Base-by-base conservation (phyloP, 495 filamentous ascomycete genomes). In the Xylaria cubensis region DNA sequence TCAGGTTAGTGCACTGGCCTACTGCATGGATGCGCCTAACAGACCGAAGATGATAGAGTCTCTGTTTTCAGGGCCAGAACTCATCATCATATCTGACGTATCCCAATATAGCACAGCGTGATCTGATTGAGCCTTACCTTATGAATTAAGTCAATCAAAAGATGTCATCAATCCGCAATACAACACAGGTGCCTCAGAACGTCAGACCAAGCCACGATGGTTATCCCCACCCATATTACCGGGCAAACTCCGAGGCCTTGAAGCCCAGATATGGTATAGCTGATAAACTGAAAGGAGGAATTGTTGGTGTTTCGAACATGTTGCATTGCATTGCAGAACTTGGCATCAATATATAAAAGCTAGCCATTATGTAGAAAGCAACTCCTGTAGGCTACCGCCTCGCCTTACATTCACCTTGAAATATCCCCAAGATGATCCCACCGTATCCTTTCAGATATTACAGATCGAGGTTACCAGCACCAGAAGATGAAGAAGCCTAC, bases 311-410 rank as follows among this genome's bases (percentile, higher is more conserved):
- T 56, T 61, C 58, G 21, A 65, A 26, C 19, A 50, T n/a, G 42
- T 48, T 65, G 39, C 39, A 46, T 64, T 64, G 63, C 63, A 65
- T 65, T 48, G 63, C 63, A 65, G 63, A 48, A 29, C 63, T 48
- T 48, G 63, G 42, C 63, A 26, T 65, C 26, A 26, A 48, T 24
- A 26, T 39, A 24, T 48, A 64, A 64, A 21, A 46, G 13, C 42
- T 48, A 21, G 41, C 17, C 29, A 34, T 4, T 1, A 65, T 65
- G 42, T 48, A 65, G 29, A 48, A 65, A 65, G 29, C 42, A 48
- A 26, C 15, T 65, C 42, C 10, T n/a, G 17, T 1, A 0, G 8
- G 24, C 26, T 41, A n/a, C 12, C n/a, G 15, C 10, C 39, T 44
- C 61, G 21, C 26, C 26, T 29, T 29, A 29, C n/a, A 44, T 65